Conservation (phyloP, 2,329 filamentous ascomycete genomes). For the Aspergillus pseudonomiae region DNA sequence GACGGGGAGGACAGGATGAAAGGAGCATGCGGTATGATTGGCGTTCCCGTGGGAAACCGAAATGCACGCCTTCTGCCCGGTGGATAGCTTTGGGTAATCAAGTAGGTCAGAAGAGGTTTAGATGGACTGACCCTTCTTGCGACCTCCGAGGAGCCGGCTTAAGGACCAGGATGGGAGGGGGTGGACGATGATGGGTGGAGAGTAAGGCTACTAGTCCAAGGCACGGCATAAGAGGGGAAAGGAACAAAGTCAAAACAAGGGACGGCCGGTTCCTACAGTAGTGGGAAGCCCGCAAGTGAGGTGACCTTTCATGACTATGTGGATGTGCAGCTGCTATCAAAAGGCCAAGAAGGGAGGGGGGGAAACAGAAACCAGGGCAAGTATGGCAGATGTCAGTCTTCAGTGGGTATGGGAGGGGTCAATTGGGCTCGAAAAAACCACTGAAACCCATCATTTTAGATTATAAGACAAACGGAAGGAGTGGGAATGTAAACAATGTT, state of each 20-base stretch:
- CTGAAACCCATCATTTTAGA: constrained; percentile 3
- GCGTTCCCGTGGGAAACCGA: constrained; percentile 18
- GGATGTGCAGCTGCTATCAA: background rate
- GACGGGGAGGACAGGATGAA: constrained; percentile 13
- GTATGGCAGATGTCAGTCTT: background rate
- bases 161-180: constrained; percentile 11
- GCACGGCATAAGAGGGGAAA: constrained; percentile 13
- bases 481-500: constrained; percentile 1
- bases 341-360: background rate
- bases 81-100: constrained; percentile 6
- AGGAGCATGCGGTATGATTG: constrained; percentile 20
- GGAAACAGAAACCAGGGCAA: background rate
- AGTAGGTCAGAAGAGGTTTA: constrained; percentile 11
- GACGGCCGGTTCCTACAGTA: constrained; percentile 3
- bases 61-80: constrained; percentile 12
- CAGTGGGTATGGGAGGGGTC: background rate
- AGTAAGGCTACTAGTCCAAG: constrained; percentile 5
- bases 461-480: background rate
- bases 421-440: background rate
- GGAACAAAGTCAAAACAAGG: constrained; percentile 14
- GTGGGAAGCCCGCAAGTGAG: constrained; percentile 1
- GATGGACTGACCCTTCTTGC: constrained; percentile 3
- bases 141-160: constrained; percentile 1
- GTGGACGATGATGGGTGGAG: constrained; percentile 9
- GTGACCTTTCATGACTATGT: background rate